Evolutionary conservation across 352 stramenopile species (phyloP), one percentile per base, ranked within the genome.

Genomic region (Globisporangium irregulare): DNA sequence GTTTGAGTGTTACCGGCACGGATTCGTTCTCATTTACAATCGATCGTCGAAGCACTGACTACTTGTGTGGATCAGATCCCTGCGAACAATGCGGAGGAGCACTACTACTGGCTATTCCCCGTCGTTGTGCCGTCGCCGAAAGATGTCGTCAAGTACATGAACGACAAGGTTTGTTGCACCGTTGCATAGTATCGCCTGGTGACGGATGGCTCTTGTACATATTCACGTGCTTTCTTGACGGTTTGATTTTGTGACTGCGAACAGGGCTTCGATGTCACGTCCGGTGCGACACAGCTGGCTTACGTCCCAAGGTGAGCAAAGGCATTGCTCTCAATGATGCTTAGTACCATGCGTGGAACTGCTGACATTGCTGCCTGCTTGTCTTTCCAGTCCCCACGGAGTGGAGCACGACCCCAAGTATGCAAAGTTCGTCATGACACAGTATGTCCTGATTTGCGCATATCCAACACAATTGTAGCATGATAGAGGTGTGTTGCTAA

Each of bases 61-160:
- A 34, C 58, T 46, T 46, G 32, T 18, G 20, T 41, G 53, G 9
- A 64, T 51, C 66, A 91, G 80, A 82, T 94, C 38, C 87, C 87
- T 46, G 87, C 86, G 3, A 64, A 75, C 9, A 34, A 75, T 32
- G 84, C 87, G 24, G 63, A 77, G 4, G 83, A 85, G 29, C 87
- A 95, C 74, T 91, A 84, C 66, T 95, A 90, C 64, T 95, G 87
- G 87, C 66, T 95, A 15, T 94, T 93, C 50, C 87, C 87, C 3
- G 80, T 95, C 55, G 77, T 89, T 48, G 81, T 92, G 48, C 73
- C 83, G 10, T 79, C 78, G 2, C 87, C 87, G 12, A 64, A 73
- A 43, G 62, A 72, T 25, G 79, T 94, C 41, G 76, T 82, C 48
- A 73, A 68, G 46, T 83, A 80, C 75, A 94, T 95, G 87, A 92